phyloP scores from a whole-genome alignment of 257 asterid species.

The Nicotiana sylvestris region DNA sequence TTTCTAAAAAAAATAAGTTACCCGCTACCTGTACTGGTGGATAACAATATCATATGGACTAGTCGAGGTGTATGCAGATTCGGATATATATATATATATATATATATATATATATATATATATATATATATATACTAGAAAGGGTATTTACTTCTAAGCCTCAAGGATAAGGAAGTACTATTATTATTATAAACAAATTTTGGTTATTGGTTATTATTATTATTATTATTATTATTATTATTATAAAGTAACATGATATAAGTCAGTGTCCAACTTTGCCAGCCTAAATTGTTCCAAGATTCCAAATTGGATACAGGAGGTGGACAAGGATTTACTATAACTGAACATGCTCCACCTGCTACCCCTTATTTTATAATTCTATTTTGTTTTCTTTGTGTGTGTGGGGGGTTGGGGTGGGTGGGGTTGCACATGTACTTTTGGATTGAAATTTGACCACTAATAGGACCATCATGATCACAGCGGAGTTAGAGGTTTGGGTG shows the following conservation, averaged over 20 bases:
- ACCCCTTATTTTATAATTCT: slow-evolving; percentile 4
- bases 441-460: not conserved
- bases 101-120: no score
- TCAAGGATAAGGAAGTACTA: not conserved
- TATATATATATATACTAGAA: no score
- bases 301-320: not conserved
- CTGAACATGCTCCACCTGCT: not conserved
- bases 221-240: not conserved
- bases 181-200: not conserved
- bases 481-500: no score
- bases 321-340: not conserved
- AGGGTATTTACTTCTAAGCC: no score
- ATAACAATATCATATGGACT: not conserved
- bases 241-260: not conserved
- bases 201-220: not conserved
- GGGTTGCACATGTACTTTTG: not conserved
- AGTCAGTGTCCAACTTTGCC: not conserved
- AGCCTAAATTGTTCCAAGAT: not conserved
- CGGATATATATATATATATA: no score
- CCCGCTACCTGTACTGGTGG: no score
- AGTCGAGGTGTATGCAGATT: not conserved
- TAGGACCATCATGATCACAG: not conserved
- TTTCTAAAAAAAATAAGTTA: no score
- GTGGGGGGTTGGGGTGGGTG: no score
- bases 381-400: not conserved